phyloP scores from a whole-genome alignment of 805 yeast species.

The Cyberlindnera maclurae region DNA sequence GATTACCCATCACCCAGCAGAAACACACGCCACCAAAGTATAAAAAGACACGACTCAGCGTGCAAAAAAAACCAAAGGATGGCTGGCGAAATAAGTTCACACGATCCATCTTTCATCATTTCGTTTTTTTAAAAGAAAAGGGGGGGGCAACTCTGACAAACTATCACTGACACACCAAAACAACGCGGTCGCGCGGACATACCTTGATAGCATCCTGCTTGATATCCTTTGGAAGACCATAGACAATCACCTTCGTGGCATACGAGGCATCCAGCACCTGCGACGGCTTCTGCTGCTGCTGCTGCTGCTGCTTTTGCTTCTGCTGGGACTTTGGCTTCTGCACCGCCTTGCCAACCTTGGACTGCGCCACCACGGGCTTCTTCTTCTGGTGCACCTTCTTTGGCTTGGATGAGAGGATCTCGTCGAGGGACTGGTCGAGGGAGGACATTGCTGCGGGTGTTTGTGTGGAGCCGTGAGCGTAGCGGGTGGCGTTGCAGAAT shows the following conservation, averaged over 20 bases:
- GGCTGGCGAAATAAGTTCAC: background rate
- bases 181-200: conserved; percentile 36
- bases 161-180: background rate
- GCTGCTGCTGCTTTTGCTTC: conserved; percentile 15
- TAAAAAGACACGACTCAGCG: background rate
- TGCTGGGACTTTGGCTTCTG: conserved; percentile 22
- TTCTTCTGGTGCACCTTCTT: conserved; percentile 30
- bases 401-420: conserved; percentile 67
- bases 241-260: conserved; percentile 79
- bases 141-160: background rate
- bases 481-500: too few species aligned
- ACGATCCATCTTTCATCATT: background rate
- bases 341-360: conserved; percentile 22
- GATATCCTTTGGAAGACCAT: conserved; percentile 82
- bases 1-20: too few species aligned
- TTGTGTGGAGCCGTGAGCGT: too few species aligned
- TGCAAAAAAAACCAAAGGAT: conserved; percentile 1
- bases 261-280: conserved; percentile 23
- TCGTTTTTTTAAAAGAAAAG: background rate
- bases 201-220: conserved; percentile 79
- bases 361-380: conserved; percentile 17
- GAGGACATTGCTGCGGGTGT: conserved; percentile 66
- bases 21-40: too few species aligned
- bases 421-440: conserved; percentile 91
- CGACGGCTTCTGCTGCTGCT: conserved; percentile 19